Evolutionary conservation across 1,284 basidiomycete species (phyloP).

Genomic region (Austroboletus rostrupii): DNA sequence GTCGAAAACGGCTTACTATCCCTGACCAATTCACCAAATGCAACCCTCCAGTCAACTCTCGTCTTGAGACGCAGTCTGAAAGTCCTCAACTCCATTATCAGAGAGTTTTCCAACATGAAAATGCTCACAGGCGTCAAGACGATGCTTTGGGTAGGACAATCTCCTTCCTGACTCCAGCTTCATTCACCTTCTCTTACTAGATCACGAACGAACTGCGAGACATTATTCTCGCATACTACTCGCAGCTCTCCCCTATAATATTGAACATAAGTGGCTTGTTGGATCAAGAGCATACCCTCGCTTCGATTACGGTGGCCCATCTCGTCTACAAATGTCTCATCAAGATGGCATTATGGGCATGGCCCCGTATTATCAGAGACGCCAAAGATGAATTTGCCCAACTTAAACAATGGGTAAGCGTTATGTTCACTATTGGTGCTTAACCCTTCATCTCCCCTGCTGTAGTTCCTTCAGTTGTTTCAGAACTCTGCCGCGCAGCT

Average conservation of each 20-base stretch:
- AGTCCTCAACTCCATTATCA: constrained; percentile 59
- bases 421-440: neutral
- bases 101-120: constrained; percentile 65
- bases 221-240: constrained; percentile 56
- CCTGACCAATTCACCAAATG: constrained; percentile 39
- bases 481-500: constrained; percentile 54
- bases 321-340: constrained; percentile 66
- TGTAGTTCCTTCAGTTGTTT: constrained; percentile 59
- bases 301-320: constrained; percentile 61
- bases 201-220: constrained; percentile 51
- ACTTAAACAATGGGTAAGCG: constrained; percentile 54
- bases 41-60: constrained; percentile 46
- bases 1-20: constrained; percentile 51
- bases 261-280: constrained; percentile 39
- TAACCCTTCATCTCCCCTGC: constrained; percentile 5
- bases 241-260: constrained; percentile 43
- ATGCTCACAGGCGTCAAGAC: constrained; percentile 61
- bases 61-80: constrained; percentile 57
- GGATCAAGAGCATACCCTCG: constrained; percentile 36
- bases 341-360: constrained; percentile 67
- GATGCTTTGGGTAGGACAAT: constrained; percentile 52
- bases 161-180: constrained; percentile 1
- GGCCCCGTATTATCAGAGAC: constrained; percentile 51
- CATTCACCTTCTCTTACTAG: constrained; percentile 33
- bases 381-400: constrained; percentile 39